Evolutionary conservation across 2,329 filamentous ascomycete species (phyloP).

Genomic region (Talaromyces sp.): DNA sequence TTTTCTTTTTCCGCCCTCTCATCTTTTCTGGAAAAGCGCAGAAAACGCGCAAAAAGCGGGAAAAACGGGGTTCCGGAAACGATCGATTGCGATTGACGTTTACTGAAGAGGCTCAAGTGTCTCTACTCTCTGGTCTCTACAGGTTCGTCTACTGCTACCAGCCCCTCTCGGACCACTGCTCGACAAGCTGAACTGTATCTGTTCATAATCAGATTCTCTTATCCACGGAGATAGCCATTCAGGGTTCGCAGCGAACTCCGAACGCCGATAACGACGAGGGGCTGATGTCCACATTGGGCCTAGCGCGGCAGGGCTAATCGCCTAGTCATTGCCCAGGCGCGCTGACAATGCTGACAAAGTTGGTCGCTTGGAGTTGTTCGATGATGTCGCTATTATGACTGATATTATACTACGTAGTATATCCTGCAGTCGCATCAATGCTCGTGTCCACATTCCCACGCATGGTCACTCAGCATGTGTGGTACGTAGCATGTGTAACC

Average conservation of each 20-base stretch:
- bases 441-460: neutral
- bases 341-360: neutral
- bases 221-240: neutral
- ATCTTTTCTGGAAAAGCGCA: neutral
- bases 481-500: neutral
- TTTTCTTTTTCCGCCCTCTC: neutral
- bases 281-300: neutral
- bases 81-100: neutral
- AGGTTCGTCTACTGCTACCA: too few relatives aligned
- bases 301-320: neutral
- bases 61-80: neutral
- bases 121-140: neutral
- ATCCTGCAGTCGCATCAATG: neutral
- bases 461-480: neutral
- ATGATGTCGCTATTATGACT: too few relatives aligned
- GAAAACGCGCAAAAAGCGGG: neutral
- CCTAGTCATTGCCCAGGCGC: neutral
- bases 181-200: too few relatives aligned
- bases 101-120: neutral
- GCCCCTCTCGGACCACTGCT: neutral
- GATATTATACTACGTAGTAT: neutral
- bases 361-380: neutral
- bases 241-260: neutral
- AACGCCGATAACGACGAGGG: neutral
- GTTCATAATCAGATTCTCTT: too few relatives aligned